These are phyloP conservation scores for Wallacemonas sp. DNA, from an alignment of 208 protist species.

Conservation along the genomic window DNA sequence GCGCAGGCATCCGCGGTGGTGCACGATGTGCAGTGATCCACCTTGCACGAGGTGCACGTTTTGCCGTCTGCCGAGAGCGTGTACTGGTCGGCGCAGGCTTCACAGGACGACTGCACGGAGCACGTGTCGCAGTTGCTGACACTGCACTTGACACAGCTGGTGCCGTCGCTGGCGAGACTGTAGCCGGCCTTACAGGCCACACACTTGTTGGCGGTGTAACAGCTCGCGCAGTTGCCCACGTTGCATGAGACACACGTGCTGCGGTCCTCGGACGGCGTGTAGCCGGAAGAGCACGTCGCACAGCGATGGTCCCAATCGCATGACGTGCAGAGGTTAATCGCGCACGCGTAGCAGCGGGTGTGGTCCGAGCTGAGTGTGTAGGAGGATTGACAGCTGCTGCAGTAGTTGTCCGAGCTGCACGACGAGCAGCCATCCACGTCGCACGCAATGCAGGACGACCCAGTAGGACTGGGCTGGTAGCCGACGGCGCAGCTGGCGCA, in stretches of 20 bases:
- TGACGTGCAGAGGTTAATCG: not conserved
- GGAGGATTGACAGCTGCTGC: not conserved
- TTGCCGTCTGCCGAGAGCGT: constrained; percentile 7
- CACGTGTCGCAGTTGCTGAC: constrained; percentile 2
- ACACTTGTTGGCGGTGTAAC: constrained; percentile 9
- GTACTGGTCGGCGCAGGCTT: constrained; percentile 5
- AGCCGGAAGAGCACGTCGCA: constrained; percentile 1
- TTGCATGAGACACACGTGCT: not conserved
- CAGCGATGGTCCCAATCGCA: constrained; percentile 15
- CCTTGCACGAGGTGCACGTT: constrained; percentile 8
- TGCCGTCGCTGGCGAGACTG: not conserved
- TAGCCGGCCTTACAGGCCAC: not conserved
- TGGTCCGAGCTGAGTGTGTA: constrained; percentile 5
- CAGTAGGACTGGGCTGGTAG: not conserved
- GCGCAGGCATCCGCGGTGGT: not conserved
- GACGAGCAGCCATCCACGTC: constrained; percentile 8
- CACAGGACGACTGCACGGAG: not conserved
- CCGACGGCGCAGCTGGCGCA: constrained; percentile 1
- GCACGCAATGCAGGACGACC: constrained; percentile 6
- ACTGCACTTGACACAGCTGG: constrained; percentile 4
- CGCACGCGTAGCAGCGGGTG: not conserved
- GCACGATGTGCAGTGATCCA: constrained; percentile 1
- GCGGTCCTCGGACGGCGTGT: constrained; percentile 12
- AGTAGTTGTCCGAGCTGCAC: constrained; percentile 10
- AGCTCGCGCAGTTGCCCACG: constrained; percentile 5